Base-by-base conservation (phyloP, 1,139 yeast genomes). In the Kurtzmaniella quercitrusa region DNA sequence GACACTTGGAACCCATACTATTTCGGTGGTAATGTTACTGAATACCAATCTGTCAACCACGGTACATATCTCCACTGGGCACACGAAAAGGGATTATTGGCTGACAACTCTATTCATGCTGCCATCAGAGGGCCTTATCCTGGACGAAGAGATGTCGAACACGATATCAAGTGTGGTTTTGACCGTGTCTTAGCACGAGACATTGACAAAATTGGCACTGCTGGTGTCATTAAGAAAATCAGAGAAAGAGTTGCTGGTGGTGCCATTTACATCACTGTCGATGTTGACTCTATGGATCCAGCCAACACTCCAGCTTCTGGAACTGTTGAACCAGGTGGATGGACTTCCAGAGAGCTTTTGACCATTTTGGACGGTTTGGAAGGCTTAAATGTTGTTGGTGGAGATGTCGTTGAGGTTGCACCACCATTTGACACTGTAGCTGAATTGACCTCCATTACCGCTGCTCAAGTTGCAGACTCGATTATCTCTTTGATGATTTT, bases 101-200 rank as follows among this genome's bases (percentile, higher is more conserved):
- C 52, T 28, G 41, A 48, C 23, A 44, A 35, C 18, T 45, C 47
- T 42, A 58, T 67, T 26, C 74, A 68, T 44, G 73, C 61, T 44
- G 74, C 66, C 4, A 59, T 67, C 40, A 53, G 70, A 43, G 68
- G 66, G 15, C 63, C 66, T 40, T 60, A 61, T 43, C 66, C 63
- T 33, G 66, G 65, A 4, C 45, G 44, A 2, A 45, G 42, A 15
- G 56, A 52, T 33, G 45, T 43, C 8, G 36, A 45, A 34, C 50
- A 46, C 17, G 55, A 52, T 39, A 39, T 39, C 9, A 40, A 44
- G 4, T 45, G 48, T 40, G 54, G 54, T 0, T 51, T 51, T 26
- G 49, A 49, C 22, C 40, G 53, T 16, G 40, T 51, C 17, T 41
- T 47, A 36, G 49, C 52, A 11, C 42, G 51, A 26, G 54, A 50